Evolutionary conservation across 164 flowering plant genomes (phyloP), one percentile per base, ranked within the genome.

Genomic region (Dillenia suffruticosa): DNA sequence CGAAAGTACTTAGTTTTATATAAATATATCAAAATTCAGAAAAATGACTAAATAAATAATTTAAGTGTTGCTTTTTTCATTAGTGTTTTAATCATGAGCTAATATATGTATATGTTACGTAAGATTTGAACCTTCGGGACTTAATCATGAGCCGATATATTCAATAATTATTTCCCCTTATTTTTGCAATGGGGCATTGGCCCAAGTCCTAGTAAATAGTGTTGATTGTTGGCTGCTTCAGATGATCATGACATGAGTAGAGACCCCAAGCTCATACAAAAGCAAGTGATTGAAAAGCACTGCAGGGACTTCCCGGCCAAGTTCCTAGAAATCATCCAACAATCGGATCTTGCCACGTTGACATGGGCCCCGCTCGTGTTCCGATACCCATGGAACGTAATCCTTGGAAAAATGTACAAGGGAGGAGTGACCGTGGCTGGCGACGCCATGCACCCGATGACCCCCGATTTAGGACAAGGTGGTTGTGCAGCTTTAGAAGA

Each of bases 391-490:
- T 32, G 40, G 40, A 32, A 32, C 40, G 40, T 32, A 32, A 32
- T 32, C 7, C 7, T 32, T 5, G 70, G 78, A 11, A 65, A 58
- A 13, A 7, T 70, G 0, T 49, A 47, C 50, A 63, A 62, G 12
- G 66, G 45, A 1, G 65, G 49, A 32, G 19, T 77, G 10, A 72
- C 78, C 11, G 72, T 79, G 44, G 80, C 79, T 0, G 83, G 80
- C 0, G 86, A 82, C 17, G 81, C 86, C 4, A 74, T 82, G 83
- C 83, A 82, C 70, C 82, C 80, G 1, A 82, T 79, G 83, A 74
- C 79, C 1, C 83, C 82, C 1, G 80, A 82, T 49, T 59, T 79
- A 0, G 86, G 66, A 26, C 86, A 77, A 61, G 81, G 81, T 3
- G 86, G 75, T 8, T 70, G 82, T 55, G 5, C 66, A 0, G 75